Percentiles rank a stretch among this genome's conserved stretches.
Conservation (phyloP, 495 filamentous ascomycete genomes). For the Trichoderma reesei region DNA sequence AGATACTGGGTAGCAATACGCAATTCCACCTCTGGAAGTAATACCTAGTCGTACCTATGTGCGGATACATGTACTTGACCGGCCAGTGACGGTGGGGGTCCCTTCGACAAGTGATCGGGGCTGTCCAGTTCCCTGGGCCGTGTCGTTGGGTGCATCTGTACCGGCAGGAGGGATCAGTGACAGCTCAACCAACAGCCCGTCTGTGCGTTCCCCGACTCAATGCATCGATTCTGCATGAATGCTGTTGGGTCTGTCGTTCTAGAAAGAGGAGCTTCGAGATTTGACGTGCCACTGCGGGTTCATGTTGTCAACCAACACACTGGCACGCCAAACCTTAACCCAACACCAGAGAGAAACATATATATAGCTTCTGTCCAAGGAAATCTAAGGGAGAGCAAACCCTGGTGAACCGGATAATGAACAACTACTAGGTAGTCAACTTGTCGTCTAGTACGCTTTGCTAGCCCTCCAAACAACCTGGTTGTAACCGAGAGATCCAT, state of each 20-base stretch:
- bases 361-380: background rate
- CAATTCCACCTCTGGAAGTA: too few relatives aligned
- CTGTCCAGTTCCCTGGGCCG: background rate
- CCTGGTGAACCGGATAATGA: background rate
- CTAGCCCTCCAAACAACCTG: background rate
- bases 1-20: background rate
- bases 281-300: background rate
- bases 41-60: too few relatives aligned
- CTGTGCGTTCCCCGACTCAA: background rate
- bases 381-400: background rate
- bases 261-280: background rate
- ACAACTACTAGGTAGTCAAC: background rate
- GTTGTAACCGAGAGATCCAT: slow-evolving; percentile 2
- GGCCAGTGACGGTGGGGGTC: too few relatives aligned
- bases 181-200: background rate
- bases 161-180: background rate
- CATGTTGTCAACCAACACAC: background rate
- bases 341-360: background rate
- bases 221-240: background rate
- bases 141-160: background rate
- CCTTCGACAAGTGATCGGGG: background rate
- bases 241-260: background rate
- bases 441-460: background rate
- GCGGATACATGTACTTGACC: too few relatives aligned
- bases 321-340: background rate